phyloP scores from a whole-genome alignment of 768 basidiomycete species.

The Hypholoma fasciculare region DNA sequence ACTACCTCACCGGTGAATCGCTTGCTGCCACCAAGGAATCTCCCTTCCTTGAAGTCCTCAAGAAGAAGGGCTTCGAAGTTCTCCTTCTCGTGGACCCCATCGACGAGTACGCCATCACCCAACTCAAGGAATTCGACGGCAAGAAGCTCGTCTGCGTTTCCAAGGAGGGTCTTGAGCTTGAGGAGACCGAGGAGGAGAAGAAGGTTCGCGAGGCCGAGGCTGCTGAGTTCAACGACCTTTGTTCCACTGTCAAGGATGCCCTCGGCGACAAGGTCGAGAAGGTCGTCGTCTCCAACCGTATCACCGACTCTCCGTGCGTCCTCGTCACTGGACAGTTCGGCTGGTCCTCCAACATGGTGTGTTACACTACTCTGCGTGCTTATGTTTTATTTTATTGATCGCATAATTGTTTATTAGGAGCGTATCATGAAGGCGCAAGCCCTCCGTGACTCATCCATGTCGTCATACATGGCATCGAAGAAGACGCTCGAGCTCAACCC shows the following conservation, averaged over 20 bases:
- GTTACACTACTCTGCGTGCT: slow-evolving; percentile 16
- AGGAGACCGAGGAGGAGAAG: slow-evolving; percentile 99
- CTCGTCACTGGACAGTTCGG: slow-evolving; percentile 99
- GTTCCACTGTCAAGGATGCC: slow-evolving; percentile 95
- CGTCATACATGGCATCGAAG: slow-evolving; percentile 98
- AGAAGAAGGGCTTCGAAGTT: slow-evolving; percentile 99
- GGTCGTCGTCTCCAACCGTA: slow-evolving; percentile 97
- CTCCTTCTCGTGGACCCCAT: slow-evolving; percentile 98
- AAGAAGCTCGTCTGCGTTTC: slow-evolving; percentile 98
- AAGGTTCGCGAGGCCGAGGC: slow-evolving; percentile 82
- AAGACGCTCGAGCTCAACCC: slow-evolving; percentile 98
- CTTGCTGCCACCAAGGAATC: slow-evolving; percentile 89
- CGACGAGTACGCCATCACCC: slow-evolving; percentile 97
- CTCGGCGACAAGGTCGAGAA: slow-evolving; percentile 99
- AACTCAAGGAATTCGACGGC: slow-evolving; percentile 98
- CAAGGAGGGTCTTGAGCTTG: slow-evolving; percentile 98
- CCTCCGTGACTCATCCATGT: slow-evolving; percentile 94
- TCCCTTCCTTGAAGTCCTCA: slow-evolving; percentile 98
- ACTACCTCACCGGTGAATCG: slow-evolving; percentile 99
- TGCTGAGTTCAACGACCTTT: slow-evolving; percentile 82
- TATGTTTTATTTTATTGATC: background rate
- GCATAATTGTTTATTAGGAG: slow-evolving; percentile 45
- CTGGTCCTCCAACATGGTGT: slow-evolving; percentile 98
- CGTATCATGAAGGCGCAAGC: slow-evolving; percentile 99
- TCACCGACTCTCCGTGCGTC: slow-evolving; percentile 94